Evolutionary conservation across 345 rosid species (phyloP).

Genomic region (Crucihimalaya himalaica): DNA sequence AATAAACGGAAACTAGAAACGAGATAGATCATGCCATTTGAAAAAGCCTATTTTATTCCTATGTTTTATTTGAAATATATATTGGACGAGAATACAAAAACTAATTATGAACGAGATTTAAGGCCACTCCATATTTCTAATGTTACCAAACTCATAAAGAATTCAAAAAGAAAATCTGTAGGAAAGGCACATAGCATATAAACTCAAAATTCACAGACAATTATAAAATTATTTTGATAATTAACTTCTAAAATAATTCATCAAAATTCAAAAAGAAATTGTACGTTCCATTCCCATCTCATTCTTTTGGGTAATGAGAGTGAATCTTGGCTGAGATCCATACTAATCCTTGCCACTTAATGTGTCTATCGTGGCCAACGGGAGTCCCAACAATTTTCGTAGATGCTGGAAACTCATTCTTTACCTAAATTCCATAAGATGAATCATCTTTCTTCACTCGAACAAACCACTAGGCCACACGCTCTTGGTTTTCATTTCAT

Average conservation of each 20-base stretch:
- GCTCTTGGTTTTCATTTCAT: background rate
- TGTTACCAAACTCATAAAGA: background rate
- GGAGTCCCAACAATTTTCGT: too few relatives aligned
- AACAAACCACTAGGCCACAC: too few relatives aligned
- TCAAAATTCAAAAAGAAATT: too few relatives aligned
- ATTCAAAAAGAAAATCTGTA: background rate
- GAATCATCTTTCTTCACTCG: too few relatives aligned
- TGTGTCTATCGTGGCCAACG: too few relatives aligned
- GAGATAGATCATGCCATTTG: constrained; percentile 6
- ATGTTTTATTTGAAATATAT: constrained; percentile 9
- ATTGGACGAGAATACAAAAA: background rate
- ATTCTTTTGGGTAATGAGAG: too few relatives aligned
- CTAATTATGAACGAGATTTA: background rate
- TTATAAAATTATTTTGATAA: background rate
- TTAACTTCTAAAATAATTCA: background rate
- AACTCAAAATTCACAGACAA: background rate
- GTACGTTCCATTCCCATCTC: too few relatives aligned
- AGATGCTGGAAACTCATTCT: too few relatives aligned
- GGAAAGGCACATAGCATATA: background rate
- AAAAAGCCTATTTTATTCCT: background rate
- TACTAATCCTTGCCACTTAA: too few relatives aligned
- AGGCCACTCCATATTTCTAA: background rate
- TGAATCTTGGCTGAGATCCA: too few relatives aligned
- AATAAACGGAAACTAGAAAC: background rate
- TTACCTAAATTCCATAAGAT: too few relatives aligned